Base-by-base conservation (phyloP, 495 filamentous ascomycete genomes). In the Aspergillus mulundensis region DNA sequence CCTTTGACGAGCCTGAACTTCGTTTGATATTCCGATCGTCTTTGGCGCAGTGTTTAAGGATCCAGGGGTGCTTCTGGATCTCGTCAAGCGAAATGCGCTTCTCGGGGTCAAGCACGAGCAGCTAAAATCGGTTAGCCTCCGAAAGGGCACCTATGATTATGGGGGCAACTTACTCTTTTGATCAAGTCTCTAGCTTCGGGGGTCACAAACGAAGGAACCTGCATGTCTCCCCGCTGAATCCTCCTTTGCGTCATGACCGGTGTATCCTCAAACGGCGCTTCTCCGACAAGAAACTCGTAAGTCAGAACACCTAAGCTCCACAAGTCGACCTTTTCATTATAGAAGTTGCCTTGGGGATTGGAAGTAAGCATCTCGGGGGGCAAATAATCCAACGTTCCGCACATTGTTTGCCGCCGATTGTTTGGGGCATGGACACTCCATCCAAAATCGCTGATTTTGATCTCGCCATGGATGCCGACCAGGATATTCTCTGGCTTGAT, bases 401-500 rank as follows among this genome's bases (percentile, higher is more conserved):
- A 98, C 84, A 97, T 93, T 20, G 94, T 98, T 58, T 91, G 86
- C 39, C 94, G 83, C 50, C 93, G 73, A 73, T 95, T 96, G 65
- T 95, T 97, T 10, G 94, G 94, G 23, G 94, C 95, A 69, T 98
- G 94, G 16, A 97, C 95, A 71, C 88, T 93, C 95, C 95, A 98
- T 43, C 94, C 94, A 64, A 98, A 98, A 71, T 98, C 94, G 5
- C 89, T 92, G 67, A 98, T 92, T 73, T 98, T 98, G 73, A 98
- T 95, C 74, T 98, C 94, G 40, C 92, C 94, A 66, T 97, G 93
- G 50, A 98, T 92, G 18, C 94, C 94, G 36, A 98, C 86, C 15
- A 98, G 84, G 61, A 98, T 98, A 65, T 98, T 98, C 73, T 98
- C 94, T 11, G 94, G 94, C 76, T 98, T 98, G 76, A 98, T 98